Percentiles rank a stretch among this genome's conserved stretches.
Evolutionary conservation across 768 basidiomycete species (phyloP).

Genomic region (Kwoniella dejecticola): DNA sequence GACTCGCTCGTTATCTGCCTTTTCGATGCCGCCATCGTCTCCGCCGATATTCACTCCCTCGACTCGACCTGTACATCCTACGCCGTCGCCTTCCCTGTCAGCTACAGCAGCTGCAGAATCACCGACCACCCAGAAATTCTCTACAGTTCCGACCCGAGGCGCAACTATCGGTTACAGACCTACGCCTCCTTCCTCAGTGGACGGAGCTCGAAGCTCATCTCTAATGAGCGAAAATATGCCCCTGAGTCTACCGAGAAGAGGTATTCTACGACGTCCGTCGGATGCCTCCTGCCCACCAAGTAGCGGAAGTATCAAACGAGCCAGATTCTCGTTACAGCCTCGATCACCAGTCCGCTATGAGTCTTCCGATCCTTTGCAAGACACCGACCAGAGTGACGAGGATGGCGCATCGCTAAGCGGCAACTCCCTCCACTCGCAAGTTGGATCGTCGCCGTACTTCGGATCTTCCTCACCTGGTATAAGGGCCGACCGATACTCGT

Average conservation of each 20-base stretch:
- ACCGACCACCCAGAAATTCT: not conserved
- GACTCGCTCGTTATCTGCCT: not conserved
- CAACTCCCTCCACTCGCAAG: not conserved
- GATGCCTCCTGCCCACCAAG: slow-evolving; percentile 1
- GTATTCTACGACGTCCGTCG: slow-evolving; percentile 21
- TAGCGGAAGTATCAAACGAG: slow-evolving; percentile 25
- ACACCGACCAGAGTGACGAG: not conserved
- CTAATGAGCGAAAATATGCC: slow-evolving; percentile 12
- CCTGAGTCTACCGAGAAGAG: slow-evolving; percentile 17
- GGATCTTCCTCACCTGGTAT: slow-evolving; percentile 11
- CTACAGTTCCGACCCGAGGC: not conserved
- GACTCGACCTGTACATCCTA: slow-evolving; percentile 15
- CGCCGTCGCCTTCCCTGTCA: slow-evolving; percentile 22
- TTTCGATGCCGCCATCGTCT: slow-evolving; percentile 24
- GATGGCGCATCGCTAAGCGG: not conserved
- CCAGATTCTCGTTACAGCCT: slow-evolving; percentile 34
- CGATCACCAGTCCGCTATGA: slow-evolving; percentile 23
- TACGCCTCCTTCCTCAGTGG: slow-evolving; percentile 25
- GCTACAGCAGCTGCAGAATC: not conserved
- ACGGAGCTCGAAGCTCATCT: slow-evolving; percentile 17
- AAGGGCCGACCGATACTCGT: not conserved
- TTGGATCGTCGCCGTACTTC: not conserved
- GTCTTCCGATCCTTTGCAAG: slow-evolving; percentile 18
- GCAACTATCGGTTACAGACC: not conserved
- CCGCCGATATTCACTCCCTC: slow-evolving; percentile 10